These are phyloP conservation scores for Podospora sp. DNA, from an alignment of 495 filamentous ascomycete genomes.

Conservation along the genomic window DNA sequence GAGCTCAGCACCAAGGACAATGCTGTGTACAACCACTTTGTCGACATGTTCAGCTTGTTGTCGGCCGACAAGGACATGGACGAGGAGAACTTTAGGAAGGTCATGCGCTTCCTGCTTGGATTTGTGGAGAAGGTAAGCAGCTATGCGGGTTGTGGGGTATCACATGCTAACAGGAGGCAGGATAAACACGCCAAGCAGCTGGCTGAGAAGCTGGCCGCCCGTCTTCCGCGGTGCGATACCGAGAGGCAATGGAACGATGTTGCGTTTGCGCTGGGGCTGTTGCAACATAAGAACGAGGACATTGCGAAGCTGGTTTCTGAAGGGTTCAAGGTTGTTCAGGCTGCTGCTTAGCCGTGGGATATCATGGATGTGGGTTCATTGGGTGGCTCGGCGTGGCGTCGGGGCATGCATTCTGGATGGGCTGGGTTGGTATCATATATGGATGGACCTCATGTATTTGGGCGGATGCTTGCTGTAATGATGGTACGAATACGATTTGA, in stretches of 20 bases:
- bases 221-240: slow-evolving; percentile 82
- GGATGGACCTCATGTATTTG: neutral
- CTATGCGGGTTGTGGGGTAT: neutral
- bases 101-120: slow-evolving; percentile 88
- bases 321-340: slow-evolving; percentile 80
- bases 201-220: slow-evolving; percentile 86
- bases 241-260: slow-evolving; percentile 98
- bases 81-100: slow-evolving; percentile 78
- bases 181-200: slow-evolving; percentile 98
- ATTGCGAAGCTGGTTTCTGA: slow-evolving; percentile 80
- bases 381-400: slow-evolving; percentile 1
- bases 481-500: slow-evolving; percentile 3
- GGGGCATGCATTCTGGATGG: neutral
- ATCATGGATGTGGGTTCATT: neutral
- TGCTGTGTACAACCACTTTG: slow-evolving; percentile 98
- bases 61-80: slow-evolving; percentile 80
- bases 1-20: slow-evolving; percentile 98
- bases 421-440: neutral
- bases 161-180: slow-evolving; percentile 47
- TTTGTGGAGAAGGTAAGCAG: slow-evolving; percentile 96
- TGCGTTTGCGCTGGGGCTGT: slow-evolving; percentile 80
- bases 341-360: slow-evolving; percentile 20
- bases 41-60: slow-evolving; percentile 96
- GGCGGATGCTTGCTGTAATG: neutral
- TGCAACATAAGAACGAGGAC: slow-evolving; percentile 98